Conservation (phyloP, 1,284 basidiomycete species). For the Puccinia hordei region DNA sequence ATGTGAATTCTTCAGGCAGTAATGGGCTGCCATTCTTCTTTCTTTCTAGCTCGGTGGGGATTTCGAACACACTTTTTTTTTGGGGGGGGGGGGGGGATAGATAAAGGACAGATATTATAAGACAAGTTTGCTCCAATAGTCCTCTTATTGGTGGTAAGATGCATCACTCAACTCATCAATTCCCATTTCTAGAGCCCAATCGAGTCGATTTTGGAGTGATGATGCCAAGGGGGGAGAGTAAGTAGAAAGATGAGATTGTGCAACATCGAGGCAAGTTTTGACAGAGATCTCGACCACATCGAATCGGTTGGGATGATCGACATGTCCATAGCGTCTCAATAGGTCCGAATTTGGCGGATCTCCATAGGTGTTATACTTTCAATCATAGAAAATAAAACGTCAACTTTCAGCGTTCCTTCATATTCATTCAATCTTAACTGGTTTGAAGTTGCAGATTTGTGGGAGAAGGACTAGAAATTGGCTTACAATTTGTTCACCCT, state of each 20-base stretch:
- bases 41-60: conserved; percentile 38
- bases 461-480: background rate
- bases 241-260: conserved; percentile 55
- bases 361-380: conserved; percentile 90
- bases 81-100: too few species aligned
- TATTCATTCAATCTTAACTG: background rate
- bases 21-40: conserved; percentile 61
- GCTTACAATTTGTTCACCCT: conserved; percentile 84
- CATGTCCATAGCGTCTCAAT: conserved; percentile 87
- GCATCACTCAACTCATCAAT: conserved; percentile 55
- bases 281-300: conserved; percentile 85
- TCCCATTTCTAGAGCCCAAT: conserved; percentile 54
- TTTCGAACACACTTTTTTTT: conserved; percentile 18
- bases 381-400: background rate
- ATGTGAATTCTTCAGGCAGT: conserved; percentile 69
- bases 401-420: conserved; percentile 18
- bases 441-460: background rate
- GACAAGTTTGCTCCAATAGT: background rate
- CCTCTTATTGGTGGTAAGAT: conserved; percentile 8
- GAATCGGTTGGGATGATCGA: conserved; percentile 83
- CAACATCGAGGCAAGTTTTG: conserved; percentile 69
- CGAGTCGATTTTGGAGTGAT: conserved; percentile 51
- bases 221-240: conserved; percentile 51
- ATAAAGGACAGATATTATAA: background rate
- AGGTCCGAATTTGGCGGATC: conserved; percentile 94